These are phyloP conservation scores for Trametes coccinea DNA, from an alignment of 768 basidiomycete species.

Conservation along the genomic window DNA sequence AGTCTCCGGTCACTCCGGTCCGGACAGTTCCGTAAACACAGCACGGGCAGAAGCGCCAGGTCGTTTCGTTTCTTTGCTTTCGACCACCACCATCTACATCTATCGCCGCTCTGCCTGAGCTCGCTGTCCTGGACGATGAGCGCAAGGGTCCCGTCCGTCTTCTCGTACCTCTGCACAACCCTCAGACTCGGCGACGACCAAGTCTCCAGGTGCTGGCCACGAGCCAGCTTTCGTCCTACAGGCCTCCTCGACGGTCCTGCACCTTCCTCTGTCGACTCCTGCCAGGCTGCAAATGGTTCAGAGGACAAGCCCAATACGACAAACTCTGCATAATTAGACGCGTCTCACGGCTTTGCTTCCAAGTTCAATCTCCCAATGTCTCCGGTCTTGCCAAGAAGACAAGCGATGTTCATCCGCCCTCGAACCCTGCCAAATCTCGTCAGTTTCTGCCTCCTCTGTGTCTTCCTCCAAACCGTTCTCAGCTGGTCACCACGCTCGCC, in stretches of 20 bases:
- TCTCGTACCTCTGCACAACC: neutral
- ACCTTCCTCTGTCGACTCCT: neutral
- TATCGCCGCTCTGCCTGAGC: no score
- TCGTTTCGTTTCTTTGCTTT: no score
- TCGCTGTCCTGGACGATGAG: conserved; percentile 22
- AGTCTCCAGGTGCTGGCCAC: neutral
- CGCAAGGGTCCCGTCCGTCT: conserved; percentile 24
- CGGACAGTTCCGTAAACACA: no score
- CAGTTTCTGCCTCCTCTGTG: conserved; percentile 6
- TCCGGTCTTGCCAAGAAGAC: conserved; percentile 21
- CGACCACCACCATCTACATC: no score
- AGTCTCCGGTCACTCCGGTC: no score
- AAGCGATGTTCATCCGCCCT: neutral
- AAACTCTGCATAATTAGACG: neutral
- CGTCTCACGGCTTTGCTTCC: neutral
- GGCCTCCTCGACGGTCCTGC: conserved; percentile 17
- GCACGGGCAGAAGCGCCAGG: no score
- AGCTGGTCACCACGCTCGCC: conserved; percentile 6
- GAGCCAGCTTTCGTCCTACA: conserved; percentile 23
- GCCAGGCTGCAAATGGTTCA: neutral
- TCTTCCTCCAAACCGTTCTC: conserved; percentile 16
- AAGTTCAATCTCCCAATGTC: conserved; percentile 31
- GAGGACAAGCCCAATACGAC: neutral
- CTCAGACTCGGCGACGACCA: neutral
- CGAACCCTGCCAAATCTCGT: conserved; percentile 2